These are phyloP conservation scores for Solanum sitiens DNA, from an alignment of 257 asterid genomes.

Conservation along the genomic window DNA sequence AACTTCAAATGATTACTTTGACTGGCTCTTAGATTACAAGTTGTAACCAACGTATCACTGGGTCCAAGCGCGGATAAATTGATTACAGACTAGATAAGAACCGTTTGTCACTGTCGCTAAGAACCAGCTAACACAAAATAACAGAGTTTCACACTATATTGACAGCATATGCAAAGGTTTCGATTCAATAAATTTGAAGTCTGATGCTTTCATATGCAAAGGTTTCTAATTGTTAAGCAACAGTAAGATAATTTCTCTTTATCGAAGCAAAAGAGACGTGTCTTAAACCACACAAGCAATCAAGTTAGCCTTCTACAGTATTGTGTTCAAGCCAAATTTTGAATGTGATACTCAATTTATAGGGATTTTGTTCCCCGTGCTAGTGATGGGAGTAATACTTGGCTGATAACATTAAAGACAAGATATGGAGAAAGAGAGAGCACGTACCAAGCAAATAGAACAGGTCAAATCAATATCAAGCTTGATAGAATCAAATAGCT, in stretches of 20 bases:
- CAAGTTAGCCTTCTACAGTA: neutral
- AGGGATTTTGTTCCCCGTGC: neutral
- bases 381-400: neutral
- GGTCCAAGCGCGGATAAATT: neutral
- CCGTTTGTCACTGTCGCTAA: neutral
- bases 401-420: neutral
- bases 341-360: neutral
- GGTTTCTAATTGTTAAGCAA: neutral
- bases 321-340: neutral
- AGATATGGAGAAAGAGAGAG: neutral
- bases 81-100: neutral
- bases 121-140: neutral
- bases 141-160: neutral
- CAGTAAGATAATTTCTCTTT: neutral
- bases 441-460: conserved; percentile 86
- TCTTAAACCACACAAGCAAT: neutral
- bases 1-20: neutral
- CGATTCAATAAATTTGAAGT: neutral
- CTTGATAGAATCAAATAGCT: conserved; percentile 67
- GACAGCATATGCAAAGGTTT: neutral
- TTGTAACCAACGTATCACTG: neutral
- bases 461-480: conserved; percentile 84
- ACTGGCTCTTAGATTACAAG: neutral
- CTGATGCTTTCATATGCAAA: neutral
- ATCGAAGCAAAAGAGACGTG: neutral